A percentile compares a stretch with the other conserved stretches of the same genome.
Evolutionary conservation across 805 yeast genomes (phyloP).

Genomic region (Kodamaea kaohsiungensis): DNA sequence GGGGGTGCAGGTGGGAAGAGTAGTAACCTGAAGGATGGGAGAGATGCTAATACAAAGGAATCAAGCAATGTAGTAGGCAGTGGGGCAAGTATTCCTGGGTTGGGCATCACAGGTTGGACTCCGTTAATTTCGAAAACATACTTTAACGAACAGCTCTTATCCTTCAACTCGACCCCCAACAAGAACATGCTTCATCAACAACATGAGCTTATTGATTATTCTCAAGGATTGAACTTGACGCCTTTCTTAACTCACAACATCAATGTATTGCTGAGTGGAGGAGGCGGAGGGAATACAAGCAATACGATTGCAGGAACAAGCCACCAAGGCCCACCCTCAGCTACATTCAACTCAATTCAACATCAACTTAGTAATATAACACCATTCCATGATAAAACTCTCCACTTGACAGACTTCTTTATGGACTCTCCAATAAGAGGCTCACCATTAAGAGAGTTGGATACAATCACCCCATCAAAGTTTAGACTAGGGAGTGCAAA

Average conservation of each 20-base stretch:
- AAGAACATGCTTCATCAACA: constrained; percentile 17
- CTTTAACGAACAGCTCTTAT: constrained; percentile 33
- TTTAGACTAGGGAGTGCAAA: constrained; percentile 27
- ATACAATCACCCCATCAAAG: constrained; percentile 43
- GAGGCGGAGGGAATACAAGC: background rate
- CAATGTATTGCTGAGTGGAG: constrained; percentile 17
- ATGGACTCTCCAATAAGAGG: constrained; percentile 45
- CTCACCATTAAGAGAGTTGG: constrained; percentile 33
- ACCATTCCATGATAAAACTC: constrained; percentile 44
- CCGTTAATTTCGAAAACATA: constrained; percentile 42
- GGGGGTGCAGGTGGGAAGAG: background rate
- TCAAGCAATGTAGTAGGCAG: background rate
- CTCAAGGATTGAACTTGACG: constrained; percentile 40
- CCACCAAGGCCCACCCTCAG: constrained; percentile 13
- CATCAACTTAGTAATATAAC: constrained; percentile 33
- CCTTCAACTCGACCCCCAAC: constrained; percentile 40
- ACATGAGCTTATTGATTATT: constrained; percentile 26
- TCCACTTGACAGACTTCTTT: constrained; percentile 43
- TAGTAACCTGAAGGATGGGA: background rate
- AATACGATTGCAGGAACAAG: background rate
- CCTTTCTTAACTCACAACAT: constrained; percentile 40
- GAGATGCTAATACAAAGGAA: background rate
- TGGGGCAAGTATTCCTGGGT: constrained; percentile 3
- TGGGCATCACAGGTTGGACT: constrained; percentile 41
- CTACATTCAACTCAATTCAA: constrained; percentile 19